These are phyloP conservation scores for Penicillium coprophilum DNA, from an alignment of 495 filamentous ascomycete genomes.

Conservation along the genomic window DNA sequence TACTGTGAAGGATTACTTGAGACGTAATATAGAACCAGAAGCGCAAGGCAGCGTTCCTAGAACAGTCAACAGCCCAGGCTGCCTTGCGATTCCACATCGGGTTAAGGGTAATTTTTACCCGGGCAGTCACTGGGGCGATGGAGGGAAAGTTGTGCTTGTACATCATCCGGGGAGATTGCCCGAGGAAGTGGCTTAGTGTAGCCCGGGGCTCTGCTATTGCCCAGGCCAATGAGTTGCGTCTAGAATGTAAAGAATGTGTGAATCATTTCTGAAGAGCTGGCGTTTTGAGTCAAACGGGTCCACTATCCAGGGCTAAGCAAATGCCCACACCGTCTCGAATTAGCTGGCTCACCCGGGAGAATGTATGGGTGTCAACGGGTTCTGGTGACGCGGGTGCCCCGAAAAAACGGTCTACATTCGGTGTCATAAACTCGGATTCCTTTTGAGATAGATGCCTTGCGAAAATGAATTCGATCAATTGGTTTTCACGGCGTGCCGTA, in stretches of 20 bases:
- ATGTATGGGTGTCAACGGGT: slow-evolving; percentile 9
- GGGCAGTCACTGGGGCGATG: slow-evolving; percentile 14
- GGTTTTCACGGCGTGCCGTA: slow-evolving; percentile 9
- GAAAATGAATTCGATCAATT: slow-evolving; percentile 3
- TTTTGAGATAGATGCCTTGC: slow-evolving; percentile 21
- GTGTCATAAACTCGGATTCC: slow-evolving; percentile 7
- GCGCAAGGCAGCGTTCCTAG: slow-evolving; percentile 15
- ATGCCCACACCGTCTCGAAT: slow-evolving; percentile 18
- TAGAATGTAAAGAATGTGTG: slow-evolving; percentile 17
- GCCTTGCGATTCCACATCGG: slow-evolving; percentile 19
- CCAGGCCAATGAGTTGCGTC: slow-evolving; percentile 13
- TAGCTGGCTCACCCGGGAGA: slow-evolving; percentile 12
- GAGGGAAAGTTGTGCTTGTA: background rate
- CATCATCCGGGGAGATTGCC: slow-evolving; percentile 12
- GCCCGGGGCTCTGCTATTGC: slow-evolving; percentile 11
- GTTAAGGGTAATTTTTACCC: slow-evolving; percentile 12
- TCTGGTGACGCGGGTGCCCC: slow-evolving; percentile 5
- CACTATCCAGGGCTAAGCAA: slow-evolving; percentile 17
- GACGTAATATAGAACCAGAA: slow-evolving; percentile 1
- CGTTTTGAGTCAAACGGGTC: slow-evolving; percentile 11
- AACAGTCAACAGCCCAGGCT: slow-evolving; percentile 14
- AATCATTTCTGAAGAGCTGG: slow-evolving; percentile 11
- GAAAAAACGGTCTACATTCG: slow-evolving; percentile 22
- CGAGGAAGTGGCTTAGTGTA: slow-evolving; percentile 16
- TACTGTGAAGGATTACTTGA: background rate